Conservation (phyloP, 306 rosid genomes). For the Dryas alaskensis region DNA sequence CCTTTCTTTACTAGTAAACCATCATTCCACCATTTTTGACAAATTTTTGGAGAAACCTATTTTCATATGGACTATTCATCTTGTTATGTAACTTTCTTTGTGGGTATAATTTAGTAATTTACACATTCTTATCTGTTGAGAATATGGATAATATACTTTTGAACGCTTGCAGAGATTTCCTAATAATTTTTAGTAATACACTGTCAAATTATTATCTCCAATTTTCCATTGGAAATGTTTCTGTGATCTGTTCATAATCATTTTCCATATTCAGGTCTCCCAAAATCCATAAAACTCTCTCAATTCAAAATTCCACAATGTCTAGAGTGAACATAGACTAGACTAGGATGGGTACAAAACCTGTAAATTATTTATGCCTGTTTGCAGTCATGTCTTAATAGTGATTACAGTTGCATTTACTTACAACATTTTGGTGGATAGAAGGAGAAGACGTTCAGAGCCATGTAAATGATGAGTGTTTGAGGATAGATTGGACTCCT, state of each 20-base stretch:
- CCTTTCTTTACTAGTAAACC: not conserved
- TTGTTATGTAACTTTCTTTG: not conserved
- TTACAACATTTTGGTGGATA: slow-evolving; percentile 5
- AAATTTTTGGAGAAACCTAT: not conserved
- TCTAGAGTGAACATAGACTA: not conserved
- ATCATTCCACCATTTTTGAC: not conserved
- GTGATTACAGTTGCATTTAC: not conserved
- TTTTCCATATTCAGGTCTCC: slow-evolving; percentile 7
- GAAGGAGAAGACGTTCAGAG: slow-evolving; percentile 39
- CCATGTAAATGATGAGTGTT: slow-evolving; percentile 25
- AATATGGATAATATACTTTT: not conserved
- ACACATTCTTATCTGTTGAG: not conserved
- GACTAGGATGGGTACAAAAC: not conserved
- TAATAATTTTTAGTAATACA: not conserved
- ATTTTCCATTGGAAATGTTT: not conserved
- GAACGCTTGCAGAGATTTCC: not conserved
- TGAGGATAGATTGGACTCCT: slow-evolving; percentile 47
- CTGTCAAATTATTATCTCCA: not conserved
- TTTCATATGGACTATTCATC: not conserved
- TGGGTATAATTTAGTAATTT: not conserved
- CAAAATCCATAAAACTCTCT: not conserved
- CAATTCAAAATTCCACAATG: not conserved
- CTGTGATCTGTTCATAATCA: slow-evolving; percentile 1
- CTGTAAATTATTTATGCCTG: not conserved
- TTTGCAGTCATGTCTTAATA: not conserved